Base-by-base conservation (phyloP, 805 yeast genomes). In the Candida peoriensis region DNA sequence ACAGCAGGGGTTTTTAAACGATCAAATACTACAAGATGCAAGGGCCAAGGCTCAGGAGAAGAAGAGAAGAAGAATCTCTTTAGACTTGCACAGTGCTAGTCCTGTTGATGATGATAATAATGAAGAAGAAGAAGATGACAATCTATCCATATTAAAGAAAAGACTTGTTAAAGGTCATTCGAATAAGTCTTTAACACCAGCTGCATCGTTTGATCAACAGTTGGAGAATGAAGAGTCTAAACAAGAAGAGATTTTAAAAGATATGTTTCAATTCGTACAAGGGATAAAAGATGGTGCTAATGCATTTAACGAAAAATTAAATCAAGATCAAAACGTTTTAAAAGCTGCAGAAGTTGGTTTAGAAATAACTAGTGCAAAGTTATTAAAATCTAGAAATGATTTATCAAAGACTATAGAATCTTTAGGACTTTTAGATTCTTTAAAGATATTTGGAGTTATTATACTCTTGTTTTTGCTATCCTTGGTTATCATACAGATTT, bases 271-370 rank as follows among this genome's bases (percentile, higher is more conserved):
- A 25, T 51, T 63, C n/a, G 57, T 64, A 1, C 47, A 52, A 7
- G 58, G 60, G 13, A 45, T 66, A 24, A 64, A 52, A 42, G 58
- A 57, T 19, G 68, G 66, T 28, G 68, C 70, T 0, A 48, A 57
- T 24, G 67, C 64, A 3, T 66, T 66, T 38, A 62, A 61, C 39
- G 54, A 52, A 29, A 66, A 64, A 15, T 39, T 66, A 25, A 55
- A 59, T 14, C 60, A 63, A 32, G 70, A 64, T 38, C 46, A 56
- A 25, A 61, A 58, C 28, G 58, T 62, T 1, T 28, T 66, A 9
- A 55, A 58, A 15, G 69, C 70, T 5, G 68, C 70, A 2, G 69
- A 64, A 37, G 54, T 60, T 11, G 70, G 70, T 8, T 42, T 66
- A 5, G 62, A 61, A 26, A 59, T 57, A 1, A 64, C 70, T 2